Evolutionary conservation across 2,329 filamentous ascomycete species (phyloP).

Genomic region (Rhinocladiella mackenziei): DNA sequence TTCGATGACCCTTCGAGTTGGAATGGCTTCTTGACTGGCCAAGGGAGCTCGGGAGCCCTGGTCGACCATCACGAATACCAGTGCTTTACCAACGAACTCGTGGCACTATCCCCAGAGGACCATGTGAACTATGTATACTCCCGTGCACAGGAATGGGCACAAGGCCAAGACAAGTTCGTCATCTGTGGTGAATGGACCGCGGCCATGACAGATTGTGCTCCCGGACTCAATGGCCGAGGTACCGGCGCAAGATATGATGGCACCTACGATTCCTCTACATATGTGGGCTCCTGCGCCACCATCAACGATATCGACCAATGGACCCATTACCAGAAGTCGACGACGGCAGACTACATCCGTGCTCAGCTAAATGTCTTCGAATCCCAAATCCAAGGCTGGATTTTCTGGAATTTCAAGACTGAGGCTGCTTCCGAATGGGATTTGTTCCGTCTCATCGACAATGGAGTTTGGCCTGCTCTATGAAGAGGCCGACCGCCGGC

Average conservation of each 20-base stretch:
- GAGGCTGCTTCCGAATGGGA: slow-evolving; percentile 49
- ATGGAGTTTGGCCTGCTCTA: slow-evolving; percentile 38
- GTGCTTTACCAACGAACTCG: slow-evolving; percentile 53
- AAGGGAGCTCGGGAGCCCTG: slow-evolving; percentile 48
- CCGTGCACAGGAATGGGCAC: slow-evolving; percentile 47
- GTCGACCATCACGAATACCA: slow-evolving; percentile 69
- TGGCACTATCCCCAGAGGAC: slow-evolving; percentile 48
- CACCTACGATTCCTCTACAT: slow-evolving; percentile 36
- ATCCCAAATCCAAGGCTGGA: slow-evolving; percentile 40
- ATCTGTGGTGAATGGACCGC: slow-evolving; percentile 66
- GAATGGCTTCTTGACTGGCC: slow-evolving; percentile 57
- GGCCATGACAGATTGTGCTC: slow-evolving; percentile 60
- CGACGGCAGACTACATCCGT: slow-evolving; percentile 44
- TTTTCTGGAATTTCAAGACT: slow-evolving; percentile 51
- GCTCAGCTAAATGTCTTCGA: slow-evolving; percentile 46
- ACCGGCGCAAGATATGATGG: slow-evolving; percentile 55
- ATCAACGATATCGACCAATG: slow-evolving; percentile 50
- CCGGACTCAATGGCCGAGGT: slow-evolving; percentile 53
- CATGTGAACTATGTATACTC: slow-evolving; percentile 57
- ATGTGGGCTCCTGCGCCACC: slow-evolving; percentile 53
- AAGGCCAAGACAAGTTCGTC: slow-evolving; percentile 60
- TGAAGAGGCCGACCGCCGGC: neutral
- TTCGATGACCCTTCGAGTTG: slow-evolving; percentile 49
- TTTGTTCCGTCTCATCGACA: slow-evolving; percentile 42
- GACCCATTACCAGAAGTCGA: slow-evolving; percentile 36